Evolutionary conservation across 371 early-diverging fungal species (phyloP).

Genomic region (Capillidium rhysosporum): DNA sequence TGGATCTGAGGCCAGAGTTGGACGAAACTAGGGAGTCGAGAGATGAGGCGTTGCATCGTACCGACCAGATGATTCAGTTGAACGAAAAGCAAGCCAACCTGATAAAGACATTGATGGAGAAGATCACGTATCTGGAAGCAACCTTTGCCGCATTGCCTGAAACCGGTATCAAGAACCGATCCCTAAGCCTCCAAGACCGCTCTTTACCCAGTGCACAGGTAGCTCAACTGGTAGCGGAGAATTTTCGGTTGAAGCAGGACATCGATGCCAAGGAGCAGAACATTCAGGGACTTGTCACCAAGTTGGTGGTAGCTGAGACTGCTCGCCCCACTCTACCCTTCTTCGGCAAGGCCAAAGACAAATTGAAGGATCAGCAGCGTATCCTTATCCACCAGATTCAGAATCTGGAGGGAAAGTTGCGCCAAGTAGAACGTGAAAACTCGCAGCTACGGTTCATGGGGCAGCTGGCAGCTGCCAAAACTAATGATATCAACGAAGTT

Average conservation of each 20-base stretch:
- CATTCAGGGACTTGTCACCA: constrained; percentile 4
- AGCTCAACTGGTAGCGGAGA: background rate
- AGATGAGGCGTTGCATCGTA: background rate
- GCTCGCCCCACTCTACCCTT: background rate
- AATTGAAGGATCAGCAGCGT: background rate
- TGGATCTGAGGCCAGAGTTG: background rate
- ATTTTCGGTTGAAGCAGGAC: background rate
- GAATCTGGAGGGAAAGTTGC: background rate
- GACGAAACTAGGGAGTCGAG: background rate
- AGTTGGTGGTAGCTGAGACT: constrained; percentile 3
- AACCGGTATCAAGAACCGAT: too few relatives aligned
- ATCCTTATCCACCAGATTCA: background rate
- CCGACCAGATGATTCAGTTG: constrained; percentile 1
- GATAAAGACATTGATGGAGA: constrained; percentile 5
- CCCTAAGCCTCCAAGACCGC: background rate
- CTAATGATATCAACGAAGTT: too few relatives aligned
- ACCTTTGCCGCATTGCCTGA: too few relatives aligned
- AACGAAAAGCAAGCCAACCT: constrained; percentile 6
- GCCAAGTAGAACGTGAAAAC: constrained; percentile 5
- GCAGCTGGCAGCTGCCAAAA: background rate
- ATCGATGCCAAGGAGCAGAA: constrained; percentile 3
- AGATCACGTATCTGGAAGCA: constrained; percentile 3
- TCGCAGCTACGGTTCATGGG: constrained; percentile 4
- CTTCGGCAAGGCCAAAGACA: background rate
- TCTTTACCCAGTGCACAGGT: background rate